Evolutionary conservation across 306 rosid species (phyloP).

Genomic region (Parietaria judaica): DNA sequence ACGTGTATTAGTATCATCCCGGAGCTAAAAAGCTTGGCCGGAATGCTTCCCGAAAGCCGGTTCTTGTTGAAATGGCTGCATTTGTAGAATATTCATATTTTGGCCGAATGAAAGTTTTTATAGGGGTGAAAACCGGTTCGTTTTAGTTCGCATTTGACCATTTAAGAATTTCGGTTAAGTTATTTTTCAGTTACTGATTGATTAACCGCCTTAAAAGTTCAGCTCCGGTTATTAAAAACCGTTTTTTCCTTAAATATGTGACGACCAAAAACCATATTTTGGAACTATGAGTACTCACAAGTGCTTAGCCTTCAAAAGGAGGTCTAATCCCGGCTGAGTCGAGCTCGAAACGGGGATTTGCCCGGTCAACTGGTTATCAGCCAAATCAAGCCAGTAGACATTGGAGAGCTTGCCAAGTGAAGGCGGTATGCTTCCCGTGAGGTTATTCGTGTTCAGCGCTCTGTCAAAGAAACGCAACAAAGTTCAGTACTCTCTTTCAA

Average conservation of each 20-base stretch:
- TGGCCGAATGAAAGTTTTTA: too few species aligned
- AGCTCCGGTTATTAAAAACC: too few species aligned
- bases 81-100: constrained; percentile 9
- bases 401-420: constrained; percentile 86
- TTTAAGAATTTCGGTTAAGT: too few species aligned
- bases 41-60: constrained; percentile 71
- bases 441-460: constrained; percentile 81
- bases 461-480: constrained; percentile 29
- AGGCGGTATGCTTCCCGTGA: constrained; percentile 71
- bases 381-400: constrained; percentile 81
- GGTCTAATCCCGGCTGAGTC: constrained; percentile 63
- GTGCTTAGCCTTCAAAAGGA: constrained; percentile 66
- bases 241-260: too few species aligned
- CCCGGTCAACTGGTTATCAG: constrained; percentile 69
- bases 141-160: too few species aligned
- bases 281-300: constrained; percentile 44
- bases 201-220: too few species aligned
- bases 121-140: too few species aligned
- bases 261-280: neutral
- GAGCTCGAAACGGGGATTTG: constrained; percentile 60
- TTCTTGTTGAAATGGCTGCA: constrained; percentile 96
- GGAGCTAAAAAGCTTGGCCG: constrained; percentile 57
- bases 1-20: constrained; percentile 70
- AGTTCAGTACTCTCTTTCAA: neutral
- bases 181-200: too few species aligned